Evolutionary conservation across 306 rosid species (phyloP).

Genomic region (Inga leiocalycina): DNA sequence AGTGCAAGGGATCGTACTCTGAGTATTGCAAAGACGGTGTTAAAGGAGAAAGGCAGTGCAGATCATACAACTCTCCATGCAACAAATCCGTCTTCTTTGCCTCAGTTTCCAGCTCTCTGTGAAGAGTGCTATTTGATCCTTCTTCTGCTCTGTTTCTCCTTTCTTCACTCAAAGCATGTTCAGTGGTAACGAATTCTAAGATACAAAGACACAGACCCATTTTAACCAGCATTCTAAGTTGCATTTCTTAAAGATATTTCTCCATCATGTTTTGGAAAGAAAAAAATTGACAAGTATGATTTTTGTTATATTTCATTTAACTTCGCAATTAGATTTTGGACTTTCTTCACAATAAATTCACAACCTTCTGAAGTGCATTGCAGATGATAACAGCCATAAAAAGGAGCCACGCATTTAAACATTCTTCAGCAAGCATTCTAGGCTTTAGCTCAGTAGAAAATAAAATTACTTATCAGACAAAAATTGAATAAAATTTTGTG

Average conservation of each 20-base stretch:
- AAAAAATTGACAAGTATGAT: background rate
- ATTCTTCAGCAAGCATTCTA: background rate
- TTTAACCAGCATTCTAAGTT: background rate
- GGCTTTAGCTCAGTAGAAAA: background rate
- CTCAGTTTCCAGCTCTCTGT: constrained; percentile 37
- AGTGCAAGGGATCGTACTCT: constrained; percentile 39
- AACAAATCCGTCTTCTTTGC: constrained; percentile 32
- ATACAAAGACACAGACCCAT: constrained; percentile 11
- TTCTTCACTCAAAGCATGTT: constrained; percentile 26
- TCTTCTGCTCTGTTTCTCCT: constrained; percentile 12
- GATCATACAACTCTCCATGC: constrained; percentile 23
- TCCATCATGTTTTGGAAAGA: background rate
- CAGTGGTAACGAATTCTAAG: constrained; percentile 42
- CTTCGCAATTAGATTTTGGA: background rate
- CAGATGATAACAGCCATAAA: background rate
- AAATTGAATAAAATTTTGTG: background rate
- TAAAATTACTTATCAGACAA: background rate
- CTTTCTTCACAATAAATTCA: background rate
- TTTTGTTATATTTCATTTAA: background rate
- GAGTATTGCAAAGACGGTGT: constrained; percentile 48
- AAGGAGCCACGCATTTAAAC: background rate
- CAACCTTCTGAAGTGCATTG: background rate
- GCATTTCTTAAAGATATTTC: background rate
- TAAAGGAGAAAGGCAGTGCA: constrained; percentile 40
- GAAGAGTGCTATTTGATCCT: constrained; percentile 26